Conservation (phyloP, 257 asterid genomes). For the Rhazya stricta region DNA sequence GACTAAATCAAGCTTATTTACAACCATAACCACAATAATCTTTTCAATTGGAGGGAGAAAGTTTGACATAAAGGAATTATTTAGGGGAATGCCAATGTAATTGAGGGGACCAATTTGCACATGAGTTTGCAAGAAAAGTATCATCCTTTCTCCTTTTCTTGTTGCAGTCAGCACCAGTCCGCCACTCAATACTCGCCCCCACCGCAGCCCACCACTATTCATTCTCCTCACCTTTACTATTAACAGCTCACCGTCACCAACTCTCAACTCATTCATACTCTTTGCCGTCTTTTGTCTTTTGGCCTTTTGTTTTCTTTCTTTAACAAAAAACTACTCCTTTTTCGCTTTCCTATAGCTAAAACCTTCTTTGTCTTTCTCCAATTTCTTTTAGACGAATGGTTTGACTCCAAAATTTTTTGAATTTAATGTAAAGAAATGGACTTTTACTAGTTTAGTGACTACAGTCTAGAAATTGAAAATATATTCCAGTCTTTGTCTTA, state of each 20-base stretch:
- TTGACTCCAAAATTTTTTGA: not conserved
- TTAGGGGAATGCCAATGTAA: too few species aligned
- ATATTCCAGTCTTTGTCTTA: not conserved
- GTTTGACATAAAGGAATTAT: too few species aligned
- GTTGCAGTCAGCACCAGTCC: not conserved
- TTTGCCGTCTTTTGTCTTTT: conserved; percentile 6
- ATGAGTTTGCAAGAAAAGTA: not conserved
- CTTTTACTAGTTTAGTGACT: not conserved
- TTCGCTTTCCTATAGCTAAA: not conserved
- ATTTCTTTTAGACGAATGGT: not conserved
- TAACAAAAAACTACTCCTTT: not conserved
- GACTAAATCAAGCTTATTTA: too few species aligned
- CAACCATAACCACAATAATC: too few species aligned
- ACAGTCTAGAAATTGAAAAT: not conserved
- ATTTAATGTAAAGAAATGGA: not conserved
- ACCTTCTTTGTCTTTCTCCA: not conserved
- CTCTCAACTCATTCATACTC: not conserved
- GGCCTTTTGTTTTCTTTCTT: not conserved
- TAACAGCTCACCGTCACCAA: not conserved
- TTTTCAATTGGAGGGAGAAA: too few species aligned
- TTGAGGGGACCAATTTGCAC: conserved; percentile 2
- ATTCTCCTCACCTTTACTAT: not conserved
- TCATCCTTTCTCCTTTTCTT: not conserved
- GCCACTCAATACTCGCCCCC: not conserved
- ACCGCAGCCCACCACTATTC: not conserved